Evolutionary conservation across 805 yeast genomes (phyloP).

Genomic region (Kodamaea sagamina): DNA sequence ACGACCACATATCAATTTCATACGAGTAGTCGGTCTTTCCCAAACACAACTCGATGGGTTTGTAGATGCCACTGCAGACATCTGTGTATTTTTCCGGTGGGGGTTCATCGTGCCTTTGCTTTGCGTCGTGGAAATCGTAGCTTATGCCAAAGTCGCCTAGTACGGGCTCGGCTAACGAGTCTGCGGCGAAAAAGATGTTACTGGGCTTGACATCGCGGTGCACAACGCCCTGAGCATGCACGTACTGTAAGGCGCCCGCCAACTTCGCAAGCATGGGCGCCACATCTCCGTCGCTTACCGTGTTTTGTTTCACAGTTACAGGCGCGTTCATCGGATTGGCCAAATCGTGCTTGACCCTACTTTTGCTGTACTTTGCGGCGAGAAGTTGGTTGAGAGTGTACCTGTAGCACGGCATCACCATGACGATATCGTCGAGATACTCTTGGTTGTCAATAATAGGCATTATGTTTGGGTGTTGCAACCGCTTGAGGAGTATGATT

Average conservation of each 20-base stretch:
- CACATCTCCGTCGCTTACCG: slow-evolving; percentile 16
- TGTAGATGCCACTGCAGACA: slow-evolving; percentile 66
- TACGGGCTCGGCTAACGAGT: slow-evolving; percentile 29
- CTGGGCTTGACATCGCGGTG: slow-evolving; percentile 46
- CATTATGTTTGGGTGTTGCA: slow-evolving; percentile 21
- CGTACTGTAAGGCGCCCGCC: slow-evolving; percentile 26
- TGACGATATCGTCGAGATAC: slow-evolving; percentile 32
- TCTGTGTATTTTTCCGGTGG: slow-evolving; percentile 47
- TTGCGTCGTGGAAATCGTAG: slow-evolving; percentile 24
- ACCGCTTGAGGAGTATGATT: slow-evolving; percentile 26
- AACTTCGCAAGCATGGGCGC: slow-evolving; percentile 10
- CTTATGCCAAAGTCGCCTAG: slow-evolving; percentile 69
- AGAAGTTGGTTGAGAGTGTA: slow-evolving; percentile 29
- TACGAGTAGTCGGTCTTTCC: slow-evolving; percentile 55
- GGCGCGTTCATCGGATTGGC: slow-evolving; percentile 23
- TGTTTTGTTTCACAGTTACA: slow-evolving; percentile 10
- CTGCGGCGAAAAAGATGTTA: slow-evolving; percentile 31
- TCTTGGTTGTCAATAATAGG: slow-evolving; percentile 23
- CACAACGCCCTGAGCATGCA: slow-evolving; percentile 37
- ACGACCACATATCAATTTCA: slow-evolving; percentile 71
- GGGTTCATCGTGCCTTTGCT: slow-evolving; percentile 40
- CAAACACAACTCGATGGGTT: slow-evolving; percentile 73
- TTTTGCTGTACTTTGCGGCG: slow-evolving; percentile 19
- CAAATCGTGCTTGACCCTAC: slow-evolving; percentile 27
- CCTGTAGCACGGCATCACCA: slow-evolving; percentile 36